A percentile compares a stretch with the other conserved stretches of the same genome.
Evolutionary conservation across 768 basidiomycete species (phyloP).

Genomic region (Mycena pura): DNA sequence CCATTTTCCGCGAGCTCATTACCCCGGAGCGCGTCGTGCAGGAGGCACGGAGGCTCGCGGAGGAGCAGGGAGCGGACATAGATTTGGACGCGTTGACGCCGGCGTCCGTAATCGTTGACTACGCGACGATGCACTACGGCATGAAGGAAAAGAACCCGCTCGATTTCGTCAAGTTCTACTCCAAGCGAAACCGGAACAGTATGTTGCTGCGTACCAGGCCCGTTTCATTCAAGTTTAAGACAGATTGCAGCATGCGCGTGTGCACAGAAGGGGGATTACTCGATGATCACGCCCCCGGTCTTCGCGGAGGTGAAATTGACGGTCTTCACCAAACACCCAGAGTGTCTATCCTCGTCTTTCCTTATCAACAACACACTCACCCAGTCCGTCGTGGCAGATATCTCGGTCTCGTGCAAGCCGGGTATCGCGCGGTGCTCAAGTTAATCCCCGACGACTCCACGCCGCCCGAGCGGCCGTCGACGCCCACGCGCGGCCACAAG

Average conservation of each 20-base stretch:
- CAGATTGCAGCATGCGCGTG: conserved; percentile 45
- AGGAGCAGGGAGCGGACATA: conserved; percentile 31
- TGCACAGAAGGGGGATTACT: conserved; percentile 64
- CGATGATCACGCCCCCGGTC: conserved; percentile 64
- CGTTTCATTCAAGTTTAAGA: background rate
- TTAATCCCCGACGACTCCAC: conserved; percentile 30
- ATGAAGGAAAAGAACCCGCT: conserved; percentile 76
- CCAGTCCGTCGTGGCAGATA: conserved; percentile 39
- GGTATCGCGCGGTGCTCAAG: conserved; percentile 57
- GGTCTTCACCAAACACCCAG: conserved; percentile 69
- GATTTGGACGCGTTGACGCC: conserved; percentile 21
- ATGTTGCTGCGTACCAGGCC: background rate
- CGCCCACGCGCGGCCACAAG: conserved; percentile 28
- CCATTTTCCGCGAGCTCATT: conserved; percentile 44
- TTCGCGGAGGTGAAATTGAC: conserved; percentile 77
- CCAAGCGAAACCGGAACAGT: conserved; percentile 68
- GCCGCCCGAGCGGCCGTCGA: conserved; percentile 41
- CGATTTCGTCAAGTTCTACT: conserved; percentile 74
- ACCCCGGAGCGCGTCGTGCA: conserved; percentile 52
- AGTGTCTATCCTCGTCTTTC: conserved; percentile 30
- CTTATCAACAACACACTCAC: background rate
- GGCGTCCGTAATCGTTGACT: conserved; percentile 65
- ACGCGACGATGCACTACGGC: conserved; percentile 76
- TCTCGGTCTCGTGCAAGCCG: conserved; percentile 70
- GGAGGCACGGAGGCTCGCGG: conserved; percentile 33